Percentiles rank a stretch among this genome's conserved stretches.
Conservation (phyloP, 2,329 filamentous ascomycete genomes). For the Tolypocladium ophioglossoides region DNA sequence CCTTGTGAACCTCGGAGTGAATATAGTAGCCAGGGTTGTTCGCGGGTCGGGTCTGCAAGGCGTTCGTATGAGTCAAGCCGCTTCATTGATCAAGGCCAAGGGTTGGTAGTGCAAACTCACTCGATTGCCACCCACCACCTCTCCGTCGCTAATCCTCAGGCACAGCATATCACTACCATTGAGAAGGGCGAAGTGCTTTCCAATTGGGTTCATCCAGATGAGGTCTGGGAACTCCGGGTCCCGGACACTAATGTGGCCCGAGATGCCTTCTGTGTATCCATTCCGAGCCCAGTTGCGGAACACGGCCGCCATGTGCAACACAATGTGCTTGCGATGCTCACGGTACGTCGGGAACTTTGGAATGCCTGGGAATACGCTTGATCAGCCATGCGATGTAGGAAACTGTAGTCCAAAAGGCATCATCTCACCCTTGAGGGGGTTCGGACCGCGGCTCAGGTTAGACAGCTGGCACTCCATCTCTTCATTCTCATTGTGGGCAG, state of each 20-base stretch:
- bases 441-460: constrained; percentile 12
- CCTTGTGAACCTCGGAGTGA: constrained; percentile 57
- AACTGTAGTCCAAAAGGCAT: too few relatives aligned
- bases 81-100: not conserved
- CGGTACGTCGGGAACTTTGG: constrained; percentile 28
- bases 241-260: constrained; percentile 53
- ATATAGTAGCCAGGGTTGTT: constrained; percentile 63
- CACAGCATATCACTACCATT: constrained; percentile 59
- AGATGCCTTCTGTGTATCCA: constrained; percentile 19
- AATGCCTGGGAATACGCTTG: constrained; percentile 20
- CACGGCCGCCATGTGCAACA: constrained; percentile 54
- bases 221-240: constrained; percentile 50
- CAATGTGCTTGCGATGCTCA: constrained; percentile 48
- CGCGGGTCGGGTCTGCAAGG: constrained; percentile 34
- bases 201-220: constrained; percentile 64
- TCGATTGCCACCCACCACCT: constrained; percentile 51
- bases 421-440: constrained; percentile 10
- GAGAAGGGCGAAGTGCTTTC: constrained; percentile 55
- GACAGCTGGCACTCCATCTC: constrained; percentile 9
- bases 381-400: not conserved
- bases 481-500: not conserved
- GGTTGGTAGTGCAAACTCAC: constrained; percentile 7
- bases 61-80: not conserved
- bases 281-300: constrained; percentile 28
- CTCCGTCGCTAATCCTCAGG: constrained; percentile 44